Evolutionary conservation across 495 filamentous ascomycete species (phyloP), one percentile per base, ranked within the genome.

Genomic region (Penicillium desertorum): DNA sequence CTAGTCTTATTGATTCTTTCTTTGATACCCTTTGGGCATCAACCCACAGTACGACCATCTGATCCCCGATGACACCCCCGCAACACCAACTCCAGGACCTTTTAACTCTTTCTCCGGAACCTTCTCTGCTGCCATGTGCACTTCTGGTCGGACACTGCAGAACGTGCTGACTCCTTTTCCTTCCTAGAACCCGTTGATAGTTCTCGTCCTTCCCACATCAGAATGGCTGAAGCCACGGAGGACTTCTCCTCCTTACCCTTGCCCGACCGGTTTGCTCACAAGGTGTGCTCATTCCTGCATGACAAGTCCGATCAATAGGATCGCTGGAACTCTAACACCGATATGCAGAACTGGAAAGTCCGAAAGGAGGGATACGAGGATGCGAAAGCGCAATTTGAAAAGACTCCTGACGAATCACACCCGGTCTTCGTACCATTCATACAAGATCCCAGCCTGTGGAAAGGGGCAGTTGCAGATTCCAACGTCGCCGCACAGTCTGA

Each of bases 401-500:
- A 82, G 56, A 90, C 92, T 9, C 86, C 88, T 51, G 90, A 94
- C 76, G 94, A 98, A 71, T 83, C 88, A 61, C 87, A 94, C 64
- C 87, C 92, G 10, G 85, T 86, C 8, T 96, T 98, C 58, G 80
- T 83, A 50, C 89, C 90, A 8, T 98, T 97, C 70, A 73, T 92
- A 54, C 85, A 91, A 67, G 93, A 98, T 59, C 81, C 91, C 2
- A 76, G 85, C 29, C 66, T 98, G 60, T 96, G 91, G 93, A 96
- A 96, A 73, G 87, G 86, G 29, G 94, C 92, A 1, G 92, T 92
- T 5, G 86, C 88, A 49, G 94, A 99, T 72, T 97, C 94, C 29
- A 98, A 99, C 67, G 95, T 99, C 51, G 94, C 95, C 9, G 94
- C 94, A 52, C 94, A 99, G 67, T 88, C 93, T 70, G 94, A 99